Evolutionary conservation across 805 yeast species (phyloP).

Genomic region (Clavispora santaluciae): DNA sequence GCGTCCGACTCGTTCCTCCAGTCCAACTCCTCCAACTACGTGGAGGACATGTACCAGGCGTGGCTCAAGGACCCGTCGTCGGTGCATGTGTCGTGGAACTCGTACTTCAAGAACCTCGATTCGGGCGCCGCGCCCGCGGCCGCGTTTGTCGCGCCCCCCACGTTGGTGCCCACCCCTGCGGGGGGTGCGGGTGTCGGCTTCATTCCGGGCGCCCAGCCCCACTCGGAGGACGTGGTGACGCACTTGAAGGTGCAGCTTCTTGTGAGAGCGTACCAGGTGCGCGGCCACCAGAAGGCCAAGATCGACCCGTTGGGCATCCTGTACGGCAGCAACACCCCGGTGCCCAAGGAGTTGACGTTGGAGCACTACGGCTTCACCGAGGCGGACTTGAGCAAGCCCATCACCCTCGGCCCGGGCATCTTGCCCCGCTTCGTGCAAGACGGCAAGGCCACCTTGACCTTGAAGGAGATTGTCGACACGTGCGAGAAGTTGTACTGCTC

Average conservation of each 20-base stretch:
- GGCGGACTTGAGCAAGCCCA: conserved; percentile 74
- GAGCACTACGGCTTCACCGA: conserved; percentile 91
- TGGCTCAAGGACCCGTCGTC: conserved; percentile 88
- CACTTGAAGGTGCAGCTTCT: conserved; percentile 94
- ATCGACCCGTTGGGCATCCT: conserved; percentile 94
- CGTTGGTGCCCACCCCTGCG: conserved; percentile 73
- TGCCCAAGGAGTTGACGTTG: conserved; percentile 83
- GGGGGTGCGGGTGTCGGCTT: conserved; percentile 61
- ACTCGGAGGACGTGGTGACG: conserved; percentile 62
- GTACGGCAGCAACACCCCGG: conserved; percentile 62
- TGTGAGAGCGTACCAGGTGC: conserved; percentile 97
- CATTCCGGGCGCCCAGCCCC: conserved; percentile 49
- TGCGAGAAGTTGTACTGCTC: conserved; percentile 87
- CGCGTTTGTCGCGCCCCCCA: conserved; percentile 91
- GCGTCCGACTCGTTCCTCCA: conserved; percentile 74
- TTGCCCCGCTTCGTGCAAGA: conserved; percentile 80
- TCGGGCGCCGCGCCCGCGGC: conserved; percentile 59
- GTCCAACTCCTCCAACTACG: conserved; percentile 81
- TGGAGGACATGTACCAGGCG: conserved; percentile 96
- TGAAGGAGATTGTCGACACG: conserved; percentile 70
- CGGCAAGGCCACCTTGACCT: conserved; percentile 60
- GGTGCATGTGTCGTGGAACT: conserved; percentile 96
- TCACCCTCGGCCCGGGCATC: conserved; percentile 96
- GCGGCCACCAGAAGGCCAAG: conserved; percentile 95
- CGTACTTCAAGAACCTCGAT: conserved; percentile 89